Evolutionary conservation across 805 yeast species (phyloP).

Genomic region (Candida glaebosa): DNA sequence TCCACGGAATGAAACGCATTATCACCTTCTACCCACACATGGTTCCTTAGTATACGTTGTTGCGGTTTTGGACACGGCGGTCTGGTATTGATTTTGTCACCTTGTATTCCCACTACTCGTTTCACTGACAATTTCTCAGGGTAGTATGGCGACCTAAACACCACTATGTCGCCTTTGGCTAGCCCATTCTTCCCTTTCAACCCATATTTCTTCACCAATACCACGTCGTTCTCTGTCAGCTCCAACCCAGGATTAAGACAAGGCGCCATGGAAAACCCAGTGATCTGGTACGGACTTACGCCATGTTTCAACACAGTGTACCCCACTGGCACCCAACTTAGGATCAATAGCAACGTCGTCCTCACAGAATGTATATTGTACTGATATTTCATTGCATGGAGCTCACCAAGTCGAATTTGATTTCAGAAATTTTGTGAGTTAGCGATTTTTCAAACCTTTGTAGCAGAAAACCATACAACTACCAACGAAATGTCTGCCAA

Average conservation of each 20-base stretch:
- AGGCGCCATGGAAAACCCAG: conserved; percentile 88
- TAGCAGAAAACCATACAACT: too few relatives aligned
- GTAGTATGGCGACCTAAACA: conserved; percentile 76
- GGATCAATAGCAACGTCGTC: conserved; percentile 16
- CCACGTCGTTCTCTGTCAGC: conserved; percentile 52
- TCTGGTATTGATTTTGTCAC: conserved; percentile 63
- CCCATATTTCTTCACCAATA: conserved; percentile 65
- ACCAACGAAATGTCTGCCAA: neutral
- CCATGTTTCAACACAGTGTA: conserved; percentile 67
- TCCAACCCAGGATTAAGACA: conserved; percentile 69
- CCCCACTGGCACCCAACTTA: conserved; percentile 76
- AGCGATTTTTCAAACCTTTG: neutral
- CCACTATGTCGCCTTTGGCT: conserved; percentile 65
- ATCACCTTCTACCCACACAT: conserved; percentile 95
- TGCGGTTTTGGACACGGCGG: conserved; percentile 57
- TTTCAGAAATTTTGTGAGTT: neutral
- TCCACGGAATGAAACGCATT: conserved; percentile 75
- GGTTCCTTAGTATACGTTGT: conserved; percentile 70
- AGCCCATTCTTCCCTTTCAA: conserved; percentile 45
- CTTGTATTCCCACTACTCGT: conserved; percentile 71
- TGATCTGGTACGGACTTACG: conserved; percentile 66
- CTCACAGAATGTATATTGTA: neutral
- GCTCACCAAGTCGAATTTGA: neutral
- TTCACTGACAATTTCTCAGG: conserved; percentile 77
- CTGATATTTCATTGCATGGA: neutral